phyloP scores from a whole-genome alignment of 1,284 basidiomycete species.

The Microbotryum saponariae region DNA sequence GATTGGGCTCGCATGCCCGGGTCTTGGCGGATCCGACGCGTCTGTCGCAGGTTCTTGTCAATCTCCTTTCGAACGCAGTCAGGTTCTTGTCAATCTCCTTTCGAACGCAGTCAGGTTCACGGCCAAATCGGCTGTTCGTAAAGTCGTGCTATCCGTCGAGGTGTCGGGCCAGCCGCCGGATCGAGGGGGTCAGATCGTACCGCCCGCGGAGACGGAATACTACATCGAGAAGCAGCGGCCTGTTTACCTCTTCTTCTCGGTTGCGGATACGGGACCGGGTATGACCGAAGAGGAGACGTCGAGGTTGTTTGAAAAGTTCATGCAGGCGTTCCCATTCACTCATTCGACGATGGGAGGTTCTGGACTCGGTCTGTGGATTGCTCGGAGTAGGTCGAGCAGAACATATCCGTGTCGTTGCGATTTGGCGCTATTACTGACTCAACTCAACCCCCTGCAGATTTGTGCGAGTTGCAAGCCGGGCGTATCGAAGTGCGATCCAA shows the following conservation, averaged over 20 bases:
- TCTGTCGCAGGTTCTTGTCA: constrained; percentile 15
- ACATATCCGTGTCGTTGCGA: too few species aligned
- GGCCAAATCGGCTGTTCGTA: constrained; percentile 12
- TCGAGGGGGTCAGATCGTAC: constrained; percentile 13
- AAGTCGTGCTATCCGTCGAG: constrained; percentile 23
- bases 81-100: constrained; percentile 19
- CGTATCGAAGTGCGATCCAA: constrained; percentile 21
- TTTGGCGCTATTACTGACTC: too few species aligned
- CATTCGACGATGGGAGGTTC: constrained; percentile 23
- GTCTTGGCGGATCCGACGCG: constrained; percentile 18
- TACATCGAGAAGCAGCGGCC: constrained; percentile 15
- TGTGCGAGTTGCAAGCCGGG: constrained; percentile 25
- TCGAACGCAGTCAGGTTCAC: constrained; percentile 28
- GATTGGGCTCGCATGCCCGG: constrained; percentile 18
- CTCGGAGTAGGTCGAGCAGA: constrained; percentile 5
- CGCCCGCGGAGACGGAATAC: constrained; percentile 18
- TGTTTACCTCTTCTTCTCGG: constrained; percentile 23
- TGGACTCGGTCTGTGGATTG: constrained; percentile 22
- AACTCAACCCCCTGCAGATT: constrained; percentile 3
- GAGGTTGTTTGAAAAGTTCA: constrained; percentile 19
- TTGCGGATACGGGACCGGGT: constrained; percentile 26
- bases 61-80: constrained; percentile 24
- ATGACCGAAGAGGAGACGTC: constrained; percentile 23
- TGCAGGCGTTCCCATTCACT: constrained; percentile 23
- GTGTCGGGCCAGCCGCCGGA: constrained; percentile 16